Base-by-base conservation (phyloP, 768 basidiomycete genomes). In the Flagelloscypha sp. region DNA sequence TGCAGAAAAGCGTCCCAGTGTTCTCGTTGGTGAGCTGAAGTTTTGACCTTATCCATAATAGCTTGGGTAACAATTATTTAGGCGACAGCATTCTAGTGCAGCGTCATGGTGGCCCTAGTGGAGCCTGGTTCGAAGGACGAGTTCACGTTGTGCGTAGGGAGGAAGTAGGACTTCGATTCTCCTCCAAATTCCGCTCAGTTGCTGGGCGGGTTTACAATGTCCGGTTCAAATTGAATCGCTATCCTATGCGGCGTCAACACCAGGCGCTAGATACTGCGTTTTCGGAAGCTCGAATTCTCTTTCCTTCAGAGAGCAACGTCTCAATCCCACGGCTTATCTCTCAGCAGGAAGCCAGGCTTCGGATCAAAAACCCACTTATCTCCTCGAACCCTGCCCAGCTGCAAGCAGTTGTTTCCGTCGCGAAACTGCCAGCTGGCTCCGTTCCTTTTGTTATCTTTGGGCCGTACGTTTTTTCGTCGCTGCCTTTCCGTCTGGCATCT, bases 391-490 rank as follows among this genome's bases (percentile, higher is more conserved):
- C 54, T 2, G 61, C 66, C 32, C 77, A 79, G 49, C 44, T 68
- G 36, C 62, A 67, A 30, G 68, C 77, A 0, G 65, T 78, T 6
- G 52, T 56, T 10, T 61, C 72, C 0, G 76, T 79, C 23, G 20
- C 68, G 17, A 50, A 59, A 10, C 60, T 65, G 39, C 61, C 54
- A 1, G 53, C 57, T 12, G 74, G 76, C 6, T 63, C 66, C 10
- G 61, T 61, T 0, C 74, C 77, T 0, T 79, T 78, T 42, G 58
- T 76, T 6, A 52, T 79, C 4, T 79, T 77, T 51, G 79, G 79
- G 22, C 79, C 79, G 77, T 78, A 49, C 45, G 76, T 66, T 10
- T 10, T 5, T 37, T 27, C 9, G 12, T 35, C n/a, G n/a, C n/a
- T 13, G 6, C 21, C 24, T 19, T 24, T 32, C 7, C 3, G 7